Percentiles rank a stretch among this genome's conserved stretches.
Conservation (phyloP, 2,329 filamentous ascomycete genomes). For the Pezicula neosporulosa region DNA sequence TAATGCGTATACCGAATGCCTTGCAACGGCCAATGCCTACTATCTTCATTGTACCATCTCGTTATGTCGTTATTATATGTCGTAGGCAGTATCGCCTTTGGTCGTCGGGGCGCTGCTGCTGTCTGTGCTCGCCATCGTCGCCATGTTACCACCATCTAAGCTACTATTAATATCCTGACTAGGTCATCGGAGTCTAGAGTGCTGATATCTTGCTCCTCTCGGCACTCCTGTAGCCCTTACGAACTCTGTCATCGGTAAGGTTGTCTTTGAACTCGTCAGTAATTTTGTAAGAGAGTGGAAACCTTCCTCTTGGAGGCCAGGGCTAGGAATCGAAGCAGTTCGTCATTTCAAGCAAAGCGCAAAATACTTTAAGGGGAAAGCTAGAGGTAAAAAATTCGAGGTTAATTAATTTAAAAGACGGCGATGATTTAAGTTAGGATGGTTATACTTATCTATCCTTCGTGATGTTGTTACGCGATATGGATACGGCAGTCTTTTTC, state of each 20-base stretch:
- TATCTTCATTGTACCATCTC: background rate
- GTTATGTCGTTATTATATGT: background rate
- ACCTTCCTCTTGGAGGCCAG: background rate
- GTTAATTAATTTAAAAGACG: background rate
- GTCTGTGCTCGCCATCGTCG: background rate
- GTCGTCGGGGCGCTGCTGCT: slow-evolving; percentile 1
- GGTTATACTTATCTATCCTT: too few species aligned
- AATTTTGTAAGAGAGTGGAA: background rate
- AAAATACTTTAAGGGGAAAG: background rate
- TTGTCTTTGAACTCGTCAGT: background rate
- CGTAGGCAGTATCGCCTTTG: background rate
- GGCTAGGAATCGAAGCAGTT: background rate
- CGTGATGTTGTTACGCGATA: too few species aligned
- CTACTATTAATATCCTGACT: background rate
- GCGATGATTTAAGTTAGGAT: too few species aligned
- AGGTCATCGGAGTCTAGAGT: background rate
- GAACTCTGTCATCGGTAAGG: background rate
- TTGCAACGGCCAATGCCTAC: background rate
- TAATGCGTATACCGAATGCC: background rate
- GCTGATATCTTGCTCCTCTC: slow-evolving; percentile 3
- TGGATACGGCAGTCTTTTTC: too few species aligned
- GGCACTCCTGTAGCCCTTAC: background rate
- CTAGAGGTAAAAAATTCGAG: background rate
- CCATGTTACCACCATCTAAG: background rate
- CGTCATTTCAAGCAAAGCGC: slow-evolving; percentile 2